Evolutionary conservation across 495 filamentous ascomycete species (phyloP).

Genomic region (Pyrenula massariospora): DNA sequence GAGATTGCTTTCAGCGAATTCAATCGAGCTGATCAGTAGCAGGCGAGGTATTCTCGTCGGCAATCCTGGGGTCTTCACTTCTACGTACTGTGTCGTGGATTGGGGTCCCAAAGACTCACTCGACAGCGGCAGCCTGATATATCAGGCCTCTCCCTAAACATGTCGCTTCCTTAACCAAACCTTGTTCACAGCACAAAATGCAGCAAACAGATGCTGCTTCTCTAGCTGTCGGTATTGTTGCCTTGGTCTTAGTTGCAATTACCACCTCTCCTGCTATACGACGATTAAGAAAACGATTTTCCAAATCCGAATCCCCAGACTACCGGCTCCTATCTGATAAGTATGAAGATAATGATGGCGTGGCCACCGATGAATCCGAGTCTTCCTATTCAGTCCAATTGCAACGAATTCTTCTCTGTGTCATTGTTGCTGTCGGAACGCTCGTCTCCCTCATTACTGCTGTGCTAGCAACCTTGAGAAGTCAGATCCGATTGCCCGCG

Average conservation of each 20-base stretch:
- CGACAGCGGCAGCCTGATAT: background rate
- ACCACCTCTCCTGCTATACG: background rate
- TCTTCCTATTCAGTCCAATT: slow-evolving; percentile 36
- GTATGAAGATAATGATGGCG: slow-evolving; percentile 55
- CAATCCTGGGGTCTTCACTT: too few species aligned
- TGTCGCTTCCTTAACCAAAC: background rate
- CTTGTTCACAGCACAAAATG: background rate
- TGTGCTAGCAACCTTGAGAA: slow-evolving; percentile 5
- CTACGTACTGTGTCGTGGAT: too few species aligned
- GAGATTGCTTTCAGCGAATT: too few species aligned
- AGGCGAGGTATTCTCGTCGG: background rate
- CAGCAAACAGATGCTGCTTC: background rate
- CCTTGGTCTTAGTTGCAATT: background rate
- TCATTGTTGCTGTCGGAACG: slow-evolving; percentile 31
- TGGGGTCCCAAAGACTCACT: too few species aligned
- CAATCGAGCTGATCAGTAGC: too few species aligned
- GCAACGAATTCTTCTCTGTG: slow-evolving; percentile 32
- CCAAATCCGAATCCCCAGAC: background rate
- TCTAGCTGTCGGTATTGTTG: background rate
- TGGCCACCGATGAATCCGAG: slow-evolving; percentile 42
- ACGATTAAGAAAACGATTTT: background rate
- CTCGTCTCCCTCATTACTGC: slow-evolving; percentile 30
- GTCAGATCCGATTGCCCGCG: slow-evolving; percentile 12
- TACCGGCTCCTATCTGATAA: slow-evolving; percentile 10
- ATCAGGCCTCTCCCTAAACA: background rate